Conservation (phyloP, 306 rosid species). For the Elaeagnus macrophylla region DNA sequence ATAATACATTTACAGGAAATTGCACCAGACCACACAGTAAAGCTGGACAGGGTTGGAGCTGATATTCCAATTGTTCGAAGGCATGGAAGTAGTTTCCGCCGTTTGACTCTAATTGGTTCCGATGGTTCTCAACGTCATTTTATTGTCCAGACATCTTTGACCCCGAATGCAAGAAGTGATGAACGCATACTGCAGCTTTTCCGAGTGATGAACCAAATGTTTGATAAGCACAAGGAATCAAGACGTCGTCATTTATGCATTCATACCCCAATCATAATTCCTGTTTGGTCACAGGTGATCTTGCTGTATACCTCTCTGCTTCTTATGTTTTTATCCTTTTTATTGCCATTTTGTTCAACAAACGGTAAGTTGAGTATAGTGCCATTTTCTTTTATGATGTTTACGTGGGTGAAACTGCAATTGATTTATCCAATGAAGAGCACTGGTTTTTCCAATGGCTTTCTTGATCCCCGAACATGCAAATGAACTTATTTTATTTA, state of each 20-base stretch:
- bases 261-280: conserved; percentile 95
- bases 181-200: conserved; percentile 97
- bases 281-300: conserved; percentile 98
- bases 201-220: conserved; percentile 99
- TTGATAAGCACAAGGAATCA: conserved; percentile 98
- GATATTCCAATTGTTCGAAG: conserved; percentile 96
- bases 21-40: conserved; percentile 93
- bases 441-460: conserved; percentile 6
- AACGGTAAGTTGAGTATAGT: too few species aligned
- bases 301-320: neutral
- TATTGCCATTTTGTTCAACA: neutral
- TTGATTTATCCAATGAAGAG: neutral
- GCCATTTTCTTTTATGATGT: neutral
- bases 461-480: neutral
- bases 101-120: conserved; percentile 92
- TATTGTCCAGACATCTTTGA: conserved; percentile 97
- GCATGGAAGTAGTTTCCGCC: conserved; percentile 98
- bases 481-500: neutral
- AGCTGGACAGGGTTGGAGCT: conserved; percentile 92
- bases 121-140: conserved; percentile 99
- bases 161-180: conserved; percentile 96
- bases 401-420: neutral
- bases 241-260: conserved; percentile 92
- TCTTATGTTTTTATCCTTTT: neutral
- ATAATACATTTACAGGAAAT: conserved; percentile 53